These are phyloP conservation scores for Corinectria fuckeliana DNA, from an alignment of 2,329 filamentous ascomycete genomes.

Conservation along the genomic window DNA sequence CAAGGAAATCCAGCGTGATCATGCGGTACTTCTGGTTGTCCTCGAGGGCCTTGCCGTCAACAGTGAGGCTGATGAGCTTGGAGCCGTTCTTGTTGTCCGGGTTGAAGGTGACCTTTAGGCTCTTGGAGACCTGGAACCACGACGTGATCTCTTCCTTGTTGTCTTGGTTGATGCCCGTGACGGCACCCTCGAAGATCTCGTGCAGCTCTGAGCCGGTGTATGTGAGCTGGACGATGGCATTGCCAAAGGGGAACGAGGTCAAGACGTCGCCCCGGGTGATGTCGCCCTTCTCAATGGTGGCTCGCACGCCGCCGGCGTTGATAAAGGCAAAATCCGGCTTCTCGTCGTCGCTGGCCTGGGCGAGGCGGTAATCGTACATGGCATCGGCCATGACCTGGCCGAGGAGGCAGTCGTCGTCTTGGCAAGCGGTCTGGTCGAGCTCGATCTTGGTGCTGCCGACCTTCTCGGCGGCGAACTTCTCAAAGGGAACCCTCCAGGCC, in stretches of 20 bases:
- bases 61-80: slow-evolving; percentile 59
- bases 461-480: slow-evolving; percentile 63
- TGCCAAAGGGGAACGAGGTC: slow-evolving; percentile 70
- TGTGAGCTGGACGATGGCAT: slow-evolving; percentile 65
- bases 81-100: slow-evolving; percentile 55
- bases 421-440: slow-evolving; percentile 66
- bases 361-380: slow-evolving; percentile 65
- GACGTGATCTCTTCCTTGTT: slow-evolving; percentile 61
- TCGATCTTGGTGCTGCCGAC: slow-evolving; percentile 61
- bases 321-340: slow-evolving; percentile 62
- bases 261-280: slow-evolving; percentile 70
- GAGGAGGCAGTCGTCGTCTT: slow-evolving; percentile 62
- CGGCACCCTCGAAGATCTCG: slow-evolving; percentile 64
- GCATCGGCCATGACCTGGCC: slow-evolving; percentile 64
- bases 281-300: slow-evolving; percentile 65
- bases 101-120: slow-evolving; percentile 65
- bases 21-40: slow-evolving; percentile 57
- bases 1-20: slow-evolving; percentile 68
- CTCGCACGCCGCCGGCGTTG: slow-evolving; percentile 69
- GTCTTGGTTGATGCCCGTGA: slow-evolving; percentile 60
- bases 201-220: slow-evolving; percentile 61
- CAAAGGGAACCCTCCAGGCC: slow-evolving; percentile 66
- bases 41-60: slow-evolving; percentile 57
- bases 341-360: slow-evolving; percentile 48
- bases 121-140: slow-evolving; percentile 65